Evolutionary conservation across 2,329 filamentous ascomycete genomes (phyloP).

Genomic region (Arthrobotrys pseudoclavata): DNA sequence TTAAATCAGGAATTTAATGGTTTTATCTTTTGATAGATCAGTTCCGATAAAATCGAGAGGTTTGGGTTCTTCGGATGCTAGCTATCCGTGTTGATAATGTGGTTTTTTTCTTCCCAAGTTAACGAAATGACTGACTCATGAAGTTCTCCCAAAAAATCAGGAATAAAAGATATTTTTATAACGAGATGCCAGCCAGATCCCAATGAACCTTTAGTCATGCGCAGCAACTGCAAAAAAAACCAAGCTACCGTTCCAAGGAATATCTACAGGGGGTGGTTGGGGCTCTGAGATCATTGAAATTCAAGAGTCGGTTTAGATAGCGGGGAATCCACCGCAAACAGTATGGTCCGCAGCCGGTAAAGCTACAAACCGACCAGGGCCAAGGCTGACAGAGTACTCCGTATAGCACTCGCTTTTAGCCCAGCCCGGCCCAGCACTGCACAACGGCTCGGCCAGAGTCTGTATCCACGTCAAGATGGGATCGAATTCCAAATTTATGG

Average conservation of each 20-base stretch:
- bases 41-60: too few species aligned
- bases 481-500: neutral
- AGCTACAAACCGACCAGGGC: slow-evolving; percentile 4
- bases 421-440: neutral
- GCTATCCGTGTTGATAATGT: slow-evolving; percentile 4
- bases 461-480: neutral
- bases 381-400: slow-evolving; percentile 28
- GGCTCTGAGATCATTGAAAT: neutral
- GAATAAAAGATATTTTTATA: neutral
- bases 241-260: slow-evolving; percentile 17
- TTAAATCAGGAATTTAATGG: too few species aligned
- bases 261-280: neutral
- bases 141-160: neutral
- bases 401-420: slow-evolving; percentile 18
- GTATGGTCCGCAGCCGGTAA: neutral
- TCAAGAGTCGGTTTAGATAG: too few species aligned
- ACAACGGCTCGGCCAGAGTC: neutral
- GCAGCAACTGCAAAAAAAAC: too few species aligned
- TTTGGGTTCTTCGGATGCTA: neutral
- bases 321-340: too few species aligned
- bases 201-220: neutral
- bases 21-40: too few species aligned
- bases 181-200: neutral
- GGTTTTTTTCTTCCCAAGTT: neutral
- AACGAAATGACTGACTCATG: too few species aligned